Evolutionary conservation across 306 rosid species (phyloP).

Genomic region (Prosopis cineraria): DNA sequence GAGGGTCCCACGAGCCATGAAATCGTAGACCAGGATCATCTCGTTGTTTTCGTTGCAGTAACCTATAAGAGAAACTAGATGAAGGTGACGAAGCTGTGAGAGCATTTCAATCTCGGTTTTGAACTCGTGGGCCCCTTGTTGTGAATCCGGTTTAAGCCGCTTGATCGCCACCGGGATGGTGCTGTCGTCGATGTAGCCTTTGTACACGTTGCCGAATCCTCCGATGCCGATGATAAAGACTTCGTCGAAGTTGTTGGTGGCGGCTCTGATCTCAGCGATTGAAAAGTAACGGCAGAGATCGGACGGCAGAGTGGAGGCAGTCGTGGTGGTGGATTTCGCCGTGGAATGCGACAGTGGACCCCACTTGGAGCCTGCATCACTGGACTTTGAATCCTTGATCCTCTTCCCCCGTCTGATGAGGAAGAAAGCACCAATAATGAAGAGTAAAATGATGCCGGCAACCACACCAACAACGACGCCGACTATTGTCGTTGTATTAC

Average conservation of each 20-base stretch:
- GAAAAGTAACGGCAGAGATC: constrained; percentile 37
- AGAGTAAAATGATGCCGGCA: neutral
- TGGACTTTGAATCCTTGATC: neutral
- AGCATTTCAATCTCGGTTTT: constrained; percentile 50
- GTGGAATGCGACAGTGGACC: neutral
- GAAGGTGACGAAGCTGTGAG: constrained; percentile 47
- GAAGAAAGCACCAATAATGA: neutral
- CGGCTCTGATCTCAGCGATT: constrained; percentile 23
- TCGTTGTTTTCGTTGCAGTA: constrained; percentile 39
- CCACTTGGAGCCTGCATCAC: neutral
- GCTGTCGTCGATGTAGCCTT: neutral
- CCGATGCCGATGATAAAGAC: constrained; percentile 31
- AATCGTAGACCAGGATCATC: constrained; percentile 53
- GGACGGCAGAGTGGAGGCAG: constrained; percentile 1
- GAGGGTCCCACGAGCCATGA: constrained; percentile 34
- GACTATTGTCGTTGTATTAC: neutral
- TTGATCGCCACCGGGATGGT: constrained; percentile 15
- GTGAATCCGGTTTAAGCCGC: constrained; percentile 37
- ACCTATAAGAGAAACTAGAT: constrained; percentile 43
- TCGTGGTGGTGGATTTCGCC: neutral
- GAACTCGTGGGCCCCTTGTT: constrained; percentile 50
- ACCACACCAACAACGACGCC: neutral
- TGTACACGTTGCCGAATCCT: constrained; percentile 46
- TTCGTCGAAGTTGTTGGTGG: constrained; percentile 37
- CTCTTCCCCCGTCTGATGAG: neutral